phyloP scores from a whole-genome alignment of 2,329 filamentous ascomycete genomes.

The Mycocentrospora acerina region DNA sequence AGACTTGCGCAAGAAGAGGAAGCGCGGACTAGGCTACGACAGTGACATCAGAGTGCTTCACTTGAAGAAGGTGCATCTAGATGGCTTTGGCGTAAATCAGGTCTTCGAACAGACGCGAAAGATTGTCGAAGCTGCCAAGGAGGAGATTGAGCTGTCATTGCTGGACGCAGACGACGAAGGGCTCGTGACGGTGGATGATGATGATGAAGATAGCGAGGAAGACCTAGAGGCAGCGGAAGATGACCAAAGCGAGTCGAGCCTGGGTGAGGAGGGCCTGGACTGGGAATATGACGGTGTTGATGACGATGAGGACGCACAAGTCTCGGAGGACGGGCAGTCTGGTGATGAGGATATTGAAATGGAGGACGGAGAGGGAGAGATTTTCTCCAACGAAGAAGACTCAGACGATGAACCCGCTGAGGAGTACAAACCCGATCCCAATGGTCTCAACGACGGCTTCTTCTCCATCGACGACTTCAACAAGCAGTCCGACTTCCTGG shows the following conservation, averaged over 20 bases:
- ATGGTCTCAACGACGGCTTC: slow-evolving; percentile 94
- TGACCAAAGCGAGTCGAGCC: slow-evolving; percentile 25
- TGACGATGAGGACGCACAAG: slow-evolving; percentile 29
- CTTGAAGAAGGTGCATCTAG: slow-evolving; percentile 77
- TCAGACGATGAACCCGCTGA: slow-evolving; percentile 49
- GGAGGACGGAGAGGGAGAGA: slow-evolving; percentile 35
- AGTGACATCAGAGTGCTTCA: slow-evolving; percentile 61
- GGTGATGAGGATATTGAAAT: slow-evolving; percentile 34
- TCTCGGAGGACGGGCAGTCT: slow-evolving; percentile 30
- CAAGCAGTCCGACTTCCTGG: slow-evolving; percentile 84
- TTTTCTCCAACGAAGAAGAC: slow-evolving; percentile 47
- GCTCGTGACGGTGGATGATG: slow-evolving; percentile 16
- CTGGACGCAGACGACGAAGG: slow-evolving; percentile 32
- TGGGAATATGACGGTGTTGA: slow-evolving; percentile 38
- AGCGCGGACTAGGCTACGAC: slow-evolving; percentile 59
- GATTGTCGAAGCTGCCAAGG: slow-evolving; percentile 68
- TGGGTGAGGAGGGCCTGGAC: slow-evolving; percentile 38
- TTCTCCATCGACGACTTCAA: slow-evolving; percentile 99
- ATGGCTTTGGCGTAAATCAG: slow-evolving; percentile 85
- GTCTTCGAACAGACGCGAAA: slow-evolving; percentile 92
- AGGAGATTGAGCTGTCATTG: slow-evolving; percentile 55
- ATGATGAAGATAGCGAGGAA: slow-evolving; percentile 33
- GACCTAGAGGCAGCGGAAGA: slow-evolving; percentile 35
- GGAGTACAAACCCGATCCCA: slow-evolving; percentile 68
- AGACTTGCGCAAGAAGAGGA: slow-evolving; percentile 72